These are phyloP conservation scores for Rehmannia glutinosa DNA, from an alignment of 257 asterid genomes.

Conservation along the genomic window DNA sequence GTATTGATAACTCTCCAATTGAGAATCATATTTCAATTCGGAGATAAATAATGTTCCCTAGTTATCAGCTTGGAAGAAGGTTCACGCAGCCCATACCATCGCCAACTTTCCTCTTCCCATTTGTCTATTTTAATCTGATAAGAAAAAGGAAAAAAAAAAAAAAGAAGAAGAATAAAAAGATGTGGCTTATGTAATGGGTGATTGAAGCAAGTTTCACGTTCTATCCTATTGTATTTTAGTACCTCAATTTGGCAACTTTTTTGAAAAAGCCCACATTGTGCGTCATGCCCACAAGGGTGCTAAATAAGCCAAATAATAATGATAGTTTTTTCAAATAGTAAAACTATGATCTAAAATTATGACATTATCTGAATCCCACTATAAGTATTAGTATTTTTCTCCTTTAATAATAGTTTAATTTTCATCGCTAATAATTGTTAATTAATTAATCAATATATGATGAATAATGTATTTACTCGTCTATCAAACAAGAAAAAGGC, in stretches of 20 bases:
- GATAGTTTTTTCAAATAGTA: no score
- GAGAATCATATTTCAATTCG: neutral
- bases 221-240: conserved; percentile 24
- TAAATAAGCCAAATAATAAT: conserved; percentile 2
- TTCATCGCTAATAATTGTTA: no score
- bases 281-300: conserved; percentile 24
- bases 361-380: no score
- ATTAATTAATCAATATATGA: no score
- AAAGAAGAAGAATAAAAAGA: neutral
- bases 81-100: conserved; percentile 38
- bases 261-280: neutral
- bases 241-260: conserved; percentile 18
- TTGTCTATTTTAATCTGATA: conserved; percentile 5
- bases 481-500: no score
- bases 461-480: no score
- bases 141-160: neutral
- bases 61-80: conserved; percentile 18
- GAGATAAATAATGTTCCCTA: neutral
- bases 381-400: no score
- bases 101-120: conserved; percentile 14
- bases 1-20: neutral
- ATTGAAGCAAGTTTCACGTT: conserved; percentile 36
- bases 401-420: no score
- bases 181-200: conserved; percentile 24
- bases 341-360: no score